Conservation (phyloP, 2,329 filamentous ascomycete genomes). For the Pleochaeta shiraiana region DNA sequence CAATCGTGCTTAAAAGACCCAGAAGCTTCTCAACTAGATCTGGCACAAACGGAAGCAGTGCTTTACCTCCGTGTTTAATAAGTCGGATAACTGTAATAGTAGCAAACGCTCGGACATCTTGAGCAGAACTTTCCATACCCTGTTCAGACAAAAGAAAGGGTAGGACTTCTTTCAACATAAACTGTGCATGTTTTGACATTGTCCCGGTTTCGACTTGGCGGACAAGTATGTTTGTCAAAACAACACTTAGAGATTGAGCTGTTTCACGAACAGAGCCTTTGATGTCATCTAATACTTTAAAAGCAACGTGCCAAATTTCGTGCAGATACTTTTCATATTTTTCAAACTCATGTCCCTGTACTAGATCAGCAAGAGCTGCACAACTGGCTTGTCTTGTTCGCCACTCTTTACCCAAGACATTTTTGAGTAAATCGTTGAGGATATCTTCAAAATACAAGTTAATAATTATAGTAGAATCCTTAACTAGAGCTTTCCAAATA, state of each 20-base stretch:
- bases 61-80: conserved; percentile 67
- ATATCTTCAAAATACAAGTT: conserved; percentile 73
- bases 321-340: conserved; percentile 71
- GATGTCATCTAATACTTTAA: conserved; percentile 90
- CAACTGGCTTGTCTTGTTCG: conserved; percentile 82
- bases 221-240: conserved; percentile 66
- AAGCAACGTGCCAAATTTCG: conserved; percentile 64
- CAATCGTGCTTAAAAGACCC: conserved; percentile 63
- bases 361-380: conserved; percentile 66
- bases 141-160: conserved; percentile 80
- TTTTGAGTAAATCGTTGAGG: conserved; percentile 66
- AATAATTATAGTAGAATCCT: conserved; percentile 57
- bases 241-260: conserved; percentile 62
- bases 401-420: conserved; percentile 82
- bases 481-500: conserved; percentile 93
- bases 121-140: conserved; percentile 68
- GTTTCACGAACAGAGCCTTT: conserved; percentile 73
- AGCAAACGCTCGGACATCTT: conserved; percentile 72
- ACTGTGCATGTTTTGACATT: conserved; percentile 42
- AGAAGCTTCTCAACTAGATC: conserved; percentile 64
- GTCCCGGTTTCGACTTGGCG: conserved; percentile 66
- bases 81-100: conserved; percentile 70
- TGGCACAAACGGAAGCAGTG: conserved; percentile 60
- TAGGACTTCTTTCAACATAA: conserved; percentile 69
- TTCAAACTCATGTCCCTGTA: conserved; percentile 54